Percentiles rank a stretch among this genome's conserved stretches.
Conservation (phyloP, 164 flowering plant species). For the Warburgia ugandensis region DNA sequence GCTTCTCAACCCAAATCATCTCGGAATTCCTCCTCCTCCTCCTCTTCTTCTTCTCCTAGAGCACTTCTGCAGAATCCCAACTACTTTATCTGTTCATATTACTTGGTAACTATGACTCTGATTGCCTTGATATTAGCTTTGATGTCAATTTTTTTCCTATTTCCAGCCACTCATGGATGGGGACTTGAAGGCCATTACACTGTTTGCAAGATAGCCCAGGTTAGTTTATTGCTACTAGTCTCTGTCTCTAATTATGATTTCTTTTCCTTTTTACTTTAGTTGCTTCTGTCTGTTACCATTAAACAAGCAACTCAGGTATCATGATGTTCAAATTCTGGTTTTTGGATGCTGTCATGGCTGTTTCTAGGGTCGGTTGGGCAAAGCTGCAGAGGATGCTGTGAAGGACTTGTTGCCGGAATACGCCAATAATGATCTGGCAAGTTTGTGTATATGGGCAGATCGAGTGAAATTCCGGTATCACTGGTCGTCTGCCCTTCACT, state of each 20-base stretch:
- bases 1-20: not conserved
- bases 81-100: not conserved
- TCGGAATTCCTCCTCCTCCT: not conserved
- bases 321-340: not conserved
- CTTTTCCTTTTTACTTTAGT: not conserved
- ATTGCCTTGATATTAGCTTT: not conserved
- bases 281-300: not conserved
- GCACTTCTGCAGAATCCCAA: not conserved
- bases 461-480: slow-evolving; percentile 55
- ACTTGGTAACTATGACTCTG: slow-evolving; percentile 3
- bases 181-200: slow-evolving; percentile 61
- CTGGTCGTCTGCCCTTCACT: slow-evolving; percentile 86
- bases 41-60: not conserved
- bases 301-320: not conserved
- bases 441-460: slow-evolving; percentile 80
- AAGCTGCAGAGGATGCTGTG: slow-evolving; percentile 61
- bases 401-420: slow-evolving; percentile 50
- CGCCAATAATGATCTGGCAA: slow-evolving; percentile 54
- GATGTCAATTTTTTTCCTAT: slow-evolving; percentile 19
- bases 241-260: not conserved
- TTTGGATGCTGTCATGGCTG: not conserved
- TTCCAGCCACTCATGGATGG: slow-evolving; percentile 44
- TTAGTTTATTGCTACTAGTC: slow-evolving; percentile 4
- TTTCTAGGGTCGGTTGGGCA: slow-evolving; percentile 49
- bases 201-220: slow-evolving; percentile 70